Percentiles rank a stretch among this genome's conserved stretches.
These are phyloP conservation scores for Musa beccarii DNA, from an alignment of 176 grass and related monocot species.

Conservation along the genomic window DNA sequence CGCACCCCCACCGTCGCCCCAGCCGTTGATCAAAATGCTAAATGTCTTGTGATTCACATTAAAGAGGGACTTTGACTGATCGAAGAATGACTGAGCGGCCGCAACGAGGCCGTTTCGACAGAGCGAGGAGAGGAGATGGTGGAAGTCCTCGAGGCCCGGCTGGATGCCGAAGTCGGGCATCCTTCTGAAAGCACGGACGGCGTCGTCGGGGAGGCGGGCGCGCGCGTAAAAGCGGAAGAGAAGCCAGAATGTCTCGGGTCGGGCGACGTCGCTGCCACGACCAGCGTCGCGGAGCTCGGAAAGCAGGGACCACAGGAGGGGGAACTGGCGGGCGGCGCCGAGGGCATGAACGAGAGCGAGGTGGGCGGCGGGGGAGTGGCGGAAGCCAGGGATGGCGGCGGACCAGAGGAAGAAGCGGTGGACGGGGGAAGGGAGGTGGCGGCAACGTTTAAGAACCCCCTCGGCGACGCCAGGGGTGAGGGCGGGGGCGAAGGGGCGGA, in stretches of 20 bases:
- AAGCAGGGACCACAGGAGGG: constrained; percentile 72
- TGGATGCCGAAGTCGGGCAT: constrained; percentile 51
- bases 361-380: constrained; percentile 38
- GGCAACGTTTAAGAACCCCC: constrained; percentile 51
- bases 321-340: constrained; percentile 44
- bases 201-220: constrained; percentile 46
- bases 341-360: constrained; percentile 51
- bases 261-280: constrained; percentile 6
- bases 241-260: constrained; percentile 49
- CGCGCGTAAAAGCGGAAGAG: constrained; percentile 68
- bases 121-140: constrained; percentile 49
- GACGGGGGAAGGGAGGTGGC: constrained; percentile 41
- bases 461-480: constrained; percentile 43
- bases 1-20: constrained; percentile 32
- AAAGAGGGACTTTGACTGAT: constrained; percentile 24
- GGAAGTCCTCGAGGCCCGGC: constrained; percentile 36
- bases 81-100: constrained; percentile 53
- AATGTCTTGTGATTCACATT: constrained; percentile 44
- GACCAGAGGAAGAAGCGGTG: constrained; percentile 74
- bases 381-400: constrained; percentile 34
- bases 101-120: constrained; percentile 60
- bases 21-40: constrained; percentile 74
- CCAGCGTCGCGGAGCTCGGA: constrained; percentile 37
- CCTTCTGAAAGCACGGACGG: constrained; percentile 41
- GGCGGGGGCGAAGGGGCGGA: constrained; percentile 32